Evolutionary conservation across 179 eudicot genomes (phyloP).

Genomic region (Amaranthus tricolor): DNA sequence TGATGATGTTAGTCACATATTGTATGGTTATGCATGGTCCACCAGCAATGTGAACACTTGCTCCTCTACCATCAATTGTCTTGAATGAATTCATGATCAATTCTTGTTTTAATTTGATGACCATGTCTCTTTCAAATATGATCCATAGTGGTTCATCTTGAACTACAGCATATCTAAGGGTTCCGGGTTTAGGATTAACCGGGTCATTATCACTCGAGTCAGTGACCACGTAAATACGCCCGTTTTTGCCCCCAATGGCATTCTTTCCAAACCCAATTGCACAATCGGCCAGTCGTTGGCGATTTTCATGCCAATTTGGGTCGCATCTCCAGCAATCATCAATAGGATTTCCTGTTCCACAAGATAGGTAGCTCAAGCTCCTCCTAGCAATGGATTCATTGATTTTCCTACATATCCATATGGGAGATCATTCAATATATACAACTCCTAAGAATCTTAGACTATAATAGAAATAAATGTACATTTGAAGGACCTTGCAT

Average conservation of each 20-base stretch:
- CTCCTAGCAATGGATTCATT: conserved; percentile 47
- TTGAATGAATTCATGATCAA: conserved; percentile 61
- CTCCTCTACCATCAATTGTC: conserved; percentile 62
- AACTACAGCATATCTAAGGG: conserved; percentile 52
- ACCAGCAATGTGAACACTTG: conserved; percentile 58
- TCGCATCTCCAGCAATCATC: conserved; percentile 82
- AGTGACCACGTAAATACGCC: conserved; percentile 56
- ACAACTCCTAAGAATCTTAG: too few relatives aligned
- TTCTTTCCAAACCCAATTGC: conserved; percentile 69
- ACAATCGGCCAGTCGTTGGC: conserved; percentile 60
- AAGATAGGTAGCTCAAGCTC: conserved; percentile 52
- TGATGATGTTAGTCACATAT: conserved; percentile 51
- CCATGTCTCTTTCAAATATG: conserved; percentile 49
- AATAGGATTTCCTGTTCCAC: conserved; percentile 69
- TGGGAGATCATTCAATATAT: not conserved
- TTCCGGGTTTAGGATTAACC: conserved; percentile 58
- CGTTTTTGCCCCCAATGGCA: conserved; percentile 64
- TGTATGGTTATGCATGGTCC: conserved; percentile 63
- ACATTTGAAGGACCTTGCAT: too few relatives aligned
- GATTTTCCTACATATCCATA: conserved; percentile 33
- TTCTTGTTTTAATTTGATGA: conserved; percentile 48
- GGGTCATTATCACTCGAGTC: conserved; percentile 50
- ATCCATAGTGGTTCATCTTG: conserved; percentile 33
- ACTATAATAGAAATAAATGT: too few relatives aligned
- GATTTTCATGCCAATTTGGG: conserved; percentile 56